These are phyloP conservation scores for Cryptococcus deneoformans DNA, from an alignment of 1,284 basidiomycete genomes.

Conservation along the genomic window DNA sequence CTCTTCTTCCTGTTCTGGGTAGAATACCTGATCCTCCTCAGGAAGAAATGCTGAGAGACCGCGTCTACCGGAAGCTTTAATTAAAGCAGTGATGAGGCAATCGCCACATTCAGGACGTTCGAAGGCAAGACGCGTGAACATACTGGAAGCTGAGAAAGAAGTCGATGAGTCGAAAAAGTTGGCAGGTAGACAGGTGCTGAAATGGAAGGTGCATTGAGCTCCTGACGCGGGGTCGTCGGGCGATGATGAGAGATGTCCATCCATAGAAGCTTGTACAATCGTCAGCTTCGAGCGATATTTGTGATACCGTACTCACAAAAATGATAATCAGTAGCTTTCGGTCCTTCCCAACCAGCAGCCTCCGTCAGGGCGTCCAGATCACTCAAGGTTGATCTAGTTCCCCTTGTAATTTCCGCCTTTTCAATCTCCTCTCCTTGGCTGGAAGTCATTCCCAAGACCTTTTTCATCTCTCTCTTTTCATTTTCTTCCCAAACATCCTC, in stretches of 20 bases:
- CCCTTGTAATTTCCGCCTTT: conserved; percentile 3
- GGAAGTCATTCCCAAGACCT: conserved; percentile 16
- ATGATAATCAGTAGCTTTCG: conserved; percentile 21
- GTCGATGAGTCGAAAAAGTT: conserved; percentile 15
- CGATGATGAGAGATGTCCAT: conserved; percentile 25
- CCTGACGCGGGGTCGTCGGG: conserved; percentile 4
- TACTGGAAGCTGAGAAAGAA: conserved; percentile 19
- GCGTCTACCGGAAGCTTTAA: conserved; percentile 34
- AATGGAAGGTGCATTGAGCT: conserved; percentile 23
- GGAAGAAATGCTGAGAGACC: conserved; percentile 47
- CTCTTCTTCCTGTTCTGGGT: conserved; percentile 5
- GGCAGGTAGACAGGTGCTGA: conserved; percentile 30
- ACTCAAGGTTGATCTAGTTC: conserved; percentile 22
- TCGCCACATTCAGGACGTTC: conserved; percentile 41
- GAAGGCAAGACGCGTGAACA: conserved; percentile 42
- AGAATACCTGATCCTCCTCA: conserved; percentile 10
- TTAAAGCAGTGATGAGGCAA: conserved; percentile 43
- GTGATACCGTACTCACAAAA: conserved; percentile 23
- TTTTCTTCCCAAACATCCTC: conserved; percentile 27
- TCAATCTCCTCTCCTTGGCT: conserved; percentile 8
- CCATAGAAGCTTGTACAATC: conserved; percentile 24
- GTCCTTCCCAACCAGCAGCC: conserved; percentile 26
- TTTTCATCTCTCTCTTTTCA: conserved; percentile 23
- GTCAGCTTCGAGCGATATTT: background rate
- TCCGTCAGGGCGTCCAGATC: conserved; percentile 19